Evolutionary conservation across 2,329 filamentous ascomycete genomes (phyloP).

Genomic region (Colletotrichum gloeosporioides): DNA sequence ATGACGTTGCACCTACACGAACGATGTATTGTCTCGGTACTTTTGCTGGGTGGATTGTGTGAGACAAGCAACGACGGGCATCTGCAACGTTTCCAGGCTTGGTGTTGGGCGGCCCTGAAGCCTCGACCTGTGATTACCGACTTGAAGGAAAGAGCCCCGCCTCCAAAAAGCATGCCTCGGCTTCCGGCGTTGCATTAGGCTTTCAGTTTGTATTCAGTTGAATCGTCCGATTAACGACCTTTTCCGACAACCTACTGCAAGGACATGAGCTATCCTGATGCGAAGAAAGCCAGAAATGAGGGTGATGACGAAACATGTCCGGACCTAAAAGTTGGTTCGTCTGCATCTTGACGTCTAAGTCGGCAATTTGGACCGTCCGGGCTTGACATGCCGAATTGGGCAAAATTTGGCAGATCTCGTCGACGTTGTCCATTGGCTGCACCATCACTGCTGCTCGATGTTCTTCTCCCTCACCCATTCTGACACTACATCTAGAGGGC

Average conservation of each 20-base stretch:
- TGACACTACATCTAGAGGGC: not conserved
- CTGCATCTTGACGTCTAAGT: not conserved
- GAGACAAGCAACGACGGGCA: not conserved
- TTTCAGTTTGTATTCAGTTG: not conserved
- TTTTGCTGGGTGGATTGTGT: not conserved
- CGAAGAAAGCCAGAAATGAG: not conserved
- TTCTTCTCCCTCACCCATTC: not conserved
- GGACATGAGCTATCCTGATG: not conserved
- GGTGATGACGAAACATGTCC: not conserved
- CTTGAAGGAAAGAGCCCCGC: not conserved
- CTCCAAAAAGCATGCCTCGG: not conserved
- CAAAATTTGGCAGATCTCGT: not conserved
- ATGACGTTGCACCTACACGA: not conserved
- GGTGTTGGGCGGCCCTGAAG: not conserved
- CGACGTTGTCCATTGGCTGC: not conserved
- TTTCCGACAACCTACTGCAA: not conserved
- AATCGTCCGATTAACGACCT: not conserved
- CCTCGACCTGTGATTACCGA: not conserved
- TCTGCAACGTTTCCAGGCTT: not conserved
- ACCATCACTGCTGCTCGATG: not conserved
- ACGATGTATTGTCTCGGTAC: not conserved
- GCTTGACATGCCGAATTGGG: not conserved
- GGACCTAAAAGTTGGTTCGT: not conserved
- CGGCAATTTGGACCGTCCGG: not conserved
- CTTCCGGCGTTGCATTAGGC: not conserved